These are phyloP conservation scores for Leishmania mexicana DNA, from an alignment of 208 protist species.

Conservation along the genomic window DNA sequence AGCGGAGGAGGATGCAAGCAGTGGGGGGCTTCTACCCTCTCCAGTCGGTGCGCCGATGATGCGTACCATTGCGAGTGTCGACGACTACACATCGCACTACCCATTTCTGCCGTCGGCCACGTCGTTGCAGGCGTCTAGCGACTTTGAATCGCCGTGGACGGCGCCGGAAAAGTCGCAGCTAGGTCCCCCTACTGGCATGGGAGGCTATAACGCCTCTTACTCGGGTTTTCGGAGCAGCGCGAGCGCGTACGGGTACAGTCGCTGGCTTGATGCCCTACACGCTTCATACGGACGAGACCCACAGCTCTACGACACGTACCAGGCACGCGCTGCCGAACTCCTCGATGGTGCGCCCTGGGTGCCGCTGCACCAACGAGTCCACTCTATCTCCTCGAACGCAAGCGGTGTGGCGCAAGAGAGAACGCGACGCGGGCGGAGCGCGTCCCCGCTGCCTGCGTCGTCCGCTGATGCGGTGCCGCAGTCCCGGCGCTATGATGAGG, in stretches of 20 bases:
- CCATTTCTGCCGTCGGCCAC: background rate
- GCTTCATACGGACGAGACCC: conserved; percentile 25
- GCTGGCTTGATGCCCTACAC: conserved; percentile 25
- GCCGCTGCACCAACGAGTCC: conserved; percentile 1
- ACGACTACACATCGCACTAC: conserved; percentile 14
- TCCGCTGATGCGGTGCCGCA: background rate
- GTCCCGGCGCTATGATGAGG: background rate
- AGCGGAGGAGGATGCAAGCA: conserved; percentile 2
- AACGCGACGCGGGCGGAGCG: background rate
- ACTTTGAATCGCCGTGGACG: conserved; percentile 2
- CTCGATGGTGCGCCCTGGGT: conserved; percentile 23
- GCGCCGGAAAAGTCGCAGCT: background rate
- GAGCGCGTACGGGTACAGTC: conserved; percentile 19
- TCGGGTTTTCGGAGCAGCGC: background rate
- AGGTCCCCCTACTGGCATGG: background rate
- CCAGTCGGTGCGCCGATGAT: conserved; percentile 1
- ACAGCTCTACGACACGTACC: conserved; percentile 18
- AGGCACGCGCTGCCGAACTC: conserved; percentile 11
- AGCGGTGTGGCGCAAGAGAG: background rate
- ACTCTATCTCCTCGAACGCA: background rate
- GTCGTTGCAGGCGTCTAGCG: conserved; percentile 1
- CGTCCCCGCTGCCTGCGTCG: background rate
- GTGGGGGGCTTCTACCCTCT: background rate
- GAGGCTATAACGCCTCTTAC: background rate
- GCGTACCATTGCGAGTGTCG: conserved; percentile 4